Evolutionary conservation across 805 yeast genomes (phyloP).

Genomic region (Hanseniaspora clermontiae): DNA sequence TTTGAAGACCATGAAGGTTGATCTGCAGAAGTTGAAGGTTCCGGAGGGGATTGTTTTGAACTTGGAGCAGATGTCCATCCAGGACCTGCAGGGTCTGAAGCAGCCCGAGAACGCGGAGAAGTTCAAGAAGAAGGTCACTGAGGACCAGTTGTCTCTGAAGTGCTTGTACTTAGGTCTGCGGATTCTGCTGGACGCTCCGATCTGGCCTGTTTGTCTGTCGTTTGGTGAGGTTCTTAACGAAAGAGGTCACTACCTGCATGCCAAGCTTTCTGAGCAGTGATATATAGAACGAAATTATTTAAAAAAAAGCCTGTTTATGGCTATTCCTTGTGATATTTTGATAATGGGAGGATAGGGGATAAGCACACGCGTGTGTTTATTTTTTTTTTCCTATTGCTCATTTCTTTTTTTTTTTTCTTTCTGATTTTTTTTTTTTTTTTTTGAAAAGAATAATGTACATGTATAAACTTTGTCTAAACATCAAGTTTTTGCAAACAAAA

Average conservation of each 20-base stretch:
- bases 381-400: background rate
- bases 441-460: too few species aligned
- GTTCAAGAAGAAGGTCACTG: constrained; percentile 35
- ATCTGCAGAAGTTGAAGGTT: constrained; percentile 18
- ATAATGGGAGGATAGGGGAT: too few species aligned
- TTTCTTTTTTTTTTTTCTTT: background rate
- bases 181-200: constrained; percentile 71
- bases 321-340: too few species aligned
- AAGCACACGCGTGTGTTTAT: too few species aligned
- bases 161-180: constrained; percentile 59
- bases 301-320: too few species aligned
- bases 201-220: constrained; percentile 70
- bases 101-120: constrained; percentile 33
- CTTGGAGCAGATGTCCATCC: constrained; percentile 18
- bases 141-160: constrained; percentile 42
- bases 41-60: constrained; percentile 38
- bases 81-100: constrained; percentile 39
- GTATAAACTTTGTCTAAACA: background rate
- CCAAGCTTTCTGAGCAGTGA: background rate
- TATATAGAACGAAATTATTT: too few species aligned
- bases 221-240: constrained; percentile 44
- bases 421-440: background rate
- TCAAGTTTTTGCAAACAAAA: background rate
- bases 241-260: constrained; percentile 7
- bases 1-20: constrained; percentile 4